phyloP scores from a whole-genome alignment of 1,284 basidiomycete species.

The Puccinia hordei region DNA sequence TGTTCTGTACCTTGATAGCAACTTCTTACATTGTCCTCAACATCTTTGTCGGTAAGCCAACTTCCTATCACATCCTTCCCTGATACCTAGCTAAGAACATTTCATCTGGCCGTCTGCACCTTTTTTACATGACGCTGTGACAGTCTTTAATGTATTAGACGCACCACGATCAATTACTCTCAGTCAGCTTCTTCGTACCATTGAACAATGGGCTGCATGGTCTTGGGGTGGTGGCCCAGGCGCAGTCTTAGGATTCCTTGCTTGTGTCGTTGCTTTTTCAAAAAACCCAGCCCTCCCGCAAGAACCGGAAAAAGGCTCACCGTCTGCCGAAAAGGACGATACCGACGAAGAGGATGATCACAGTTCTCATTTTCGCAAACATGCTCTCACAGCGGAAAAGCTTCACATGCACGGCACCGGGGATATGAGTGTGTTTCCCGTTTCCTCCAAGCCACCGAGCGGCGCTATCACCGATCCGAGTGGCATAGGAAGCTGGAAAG shows the following conservation, averaged over 20 bases:
- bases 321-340: slow-evolving; percentile 21
- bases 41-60: slow-evolving; percentile 39
- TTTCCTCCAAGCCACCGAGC: slow-evolving; percentile 3
- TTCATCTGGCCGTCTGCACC: neutral
- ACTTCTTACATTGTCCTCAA: slow-evolving; percentile 49
- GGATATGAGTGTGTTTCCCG: slow-evolving; percentile 4
- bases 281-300: slow-evolving; percentile 35
- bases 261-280: slow-evolving; percentile 47
- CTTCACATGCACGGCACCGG: slow-evolving; percentile 26
- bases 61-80: neutral
- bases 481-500: slow-evolving; percentile 13
- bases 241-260: slow-evolving; percentile 40
- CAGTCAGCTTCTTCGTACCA: slow-evolving; percentile 39
- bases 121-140: neutral
- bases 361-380: neutral
- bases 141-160: slow-evolving; percentile 42
- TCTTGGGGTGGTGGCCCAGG: slow-evolving; percentile 50
- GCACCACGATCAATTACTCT: slow-evolving; percentile 45
- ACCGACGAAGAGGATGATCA: slow-evolving; percentile 31
- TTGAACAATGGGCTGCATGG: slow-evolving; percentile 49
- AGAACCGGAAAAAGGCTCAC: slow-evolving; percentile 39
- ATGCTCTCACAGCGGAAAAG: slow-evolving; percentile 41
- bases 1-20: slow-evolving; percentile 46
- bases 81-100: neutral
- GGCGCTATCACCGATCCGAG: slow-evolving; percentile 5